Evolutionary conservation across 352 stramenopile genomes (phyloP), one percentile per base, ranked within the genome.

Genomic region (Globisporangium nodosum): DNA sequence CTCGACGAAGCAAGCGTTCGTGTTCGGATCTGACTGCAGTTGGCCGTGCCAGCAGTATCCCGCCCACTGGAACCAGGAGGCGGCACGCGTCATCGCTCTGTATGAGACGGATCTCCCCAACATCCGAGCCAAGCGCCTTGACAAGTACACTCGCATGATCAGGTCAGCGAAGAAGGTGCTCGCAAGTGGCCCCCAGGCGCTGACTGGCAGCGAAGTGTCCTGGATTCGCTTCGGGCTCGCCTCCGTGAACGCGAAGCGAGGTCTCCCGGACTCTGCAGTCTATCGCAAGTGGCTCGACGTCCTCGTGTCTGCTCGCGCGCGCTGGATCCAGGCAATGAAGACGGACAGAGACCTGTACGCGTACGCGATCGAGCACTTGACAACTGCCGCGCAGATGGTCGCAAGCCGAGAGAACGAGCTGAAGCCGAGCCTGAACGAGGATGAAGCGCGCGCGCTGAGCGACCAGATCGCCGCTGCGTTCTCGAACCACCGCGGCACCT

Each of bases 201-300:
- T 68, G 27, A 65, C 52, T n/a, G 56, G 56, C 20, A 16, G 16
- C 2, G 62, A 68, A 16, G 52, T 68, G 3, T 45, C 42, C 3
- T 48, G 40, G 33, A 58, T 68, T 20, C 52, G 62, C 13, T 61
- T 43, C 9, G 49, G 52, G 0, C 30, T 68, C 21, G 62, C 62
- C 1, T 45, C 35, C 0, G 46, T 52, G 18, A 56, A 56, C 27
- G 42, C 37, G n/a, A 60, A 61, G 43, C 62, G 62, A 15, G 62
- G 62, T 5, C 35, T 60, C 16, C 56, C 56, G 18, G 47, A 24
- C 20, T 54, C 53, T 12, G 11, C 24, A 4, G 33, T 21, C 2
- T 61, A 65, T 49, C 15, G 46, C 3, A 3, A 55, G 30, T 61
- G 57, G 47, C 30, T 57, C 27, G 13, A n/a, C 0, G 1, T 11